Evolutionary conservation across 331 rosid species (phyloP).

Genomic region (Acacia pycnantha): DNA sequence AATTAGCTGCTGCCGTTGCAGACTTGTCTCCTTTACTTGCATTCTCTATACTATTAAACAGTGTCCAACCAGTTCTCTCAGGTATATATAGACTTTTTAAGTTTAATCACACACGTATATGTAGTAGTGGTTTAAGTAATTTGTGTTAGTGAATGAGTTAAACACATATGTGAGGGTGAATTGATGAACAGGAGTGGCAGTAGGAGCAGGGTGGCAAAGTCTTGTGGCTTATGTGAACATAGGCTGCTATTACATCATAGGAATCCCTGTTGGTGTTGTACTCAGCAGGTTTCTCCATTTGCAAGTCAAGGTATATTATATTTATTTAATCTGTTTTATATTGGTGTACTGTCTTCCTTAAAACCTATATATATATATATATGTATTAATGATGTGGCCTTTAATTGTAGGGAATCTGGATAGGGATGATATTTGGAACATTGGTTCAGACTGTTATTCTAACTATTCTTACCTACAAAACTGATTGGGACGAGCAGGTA

Average conservation of each 20-base stretch:
- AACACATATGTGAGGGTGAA: neutral
- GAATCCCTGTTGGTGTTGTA: conserved; percentile 53
- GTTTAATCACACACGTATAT: no score
- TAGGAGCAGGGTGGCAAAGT: conserved; percentile 70
- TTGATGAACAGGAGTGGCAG: conserved; percentile 51
- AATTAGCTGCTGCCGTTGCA: conserved; percentile 50
- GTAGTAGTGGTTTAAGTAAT: no score
- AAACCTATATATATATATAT: no score
- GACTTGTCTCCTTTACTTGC: conserved; percentile 54
- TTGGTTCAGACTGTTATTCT: neutral
- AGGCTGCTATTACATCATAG: conserved; percentile 54
- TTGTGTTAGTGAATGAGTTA: no score
- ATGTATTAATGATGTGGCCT: no score
- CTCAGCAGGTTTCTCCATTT: conserved; percentile 37
- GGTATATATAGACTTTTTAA: conserved; percentile 20
- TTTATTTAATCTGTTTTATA: neutral
- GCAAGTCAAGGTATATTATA: conserved; percentile 40
- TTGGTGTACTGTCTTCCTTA: no score
- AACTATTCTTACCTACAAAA: neutral
- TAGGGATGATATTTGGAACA: neutral
- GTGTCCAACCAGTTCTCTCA: conserved; percentile 65
- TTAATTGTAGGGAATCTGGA: neutral
- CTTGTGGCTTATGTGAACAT: conserved; percentile 59
- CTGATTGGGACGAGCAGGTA: conserved; percentile 1
- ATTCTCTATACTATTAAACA: conserved; percentile 50